Conservation (phyloP, 192 early-diverging fungal genomes). For the Coemansia sp. region DNA sequence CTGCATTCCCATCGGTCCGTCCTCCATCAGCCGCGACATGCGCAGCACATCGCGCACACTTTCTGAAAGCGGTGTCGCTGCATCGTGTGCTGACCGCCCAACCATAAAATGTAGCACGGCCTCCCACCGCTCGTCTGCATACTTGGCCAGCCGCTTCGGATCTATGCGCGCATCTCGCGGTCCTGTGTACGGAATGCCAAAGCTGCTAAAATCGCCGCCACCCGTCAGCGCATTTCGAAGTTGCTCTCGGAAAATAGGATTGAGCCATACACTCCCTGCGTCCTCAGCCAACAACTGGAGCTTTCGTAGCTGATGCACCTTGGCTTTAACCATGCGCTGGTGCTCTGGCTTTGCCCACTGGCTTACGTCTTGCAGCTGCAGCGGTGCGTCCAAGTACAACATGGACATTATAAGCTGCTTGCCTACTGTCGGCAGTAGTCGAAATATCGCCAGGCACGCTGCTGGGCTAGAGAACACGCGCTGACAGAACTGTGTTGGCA, state of each 20-base stretch:
- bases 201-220: slow-evolving; percentile 78
- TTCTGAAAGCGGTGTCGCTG: slow-evolving; percentile 61
- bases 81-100: slow-evolving; percentile 61
- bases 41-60: slow-evolving; percentile 73
- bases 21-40: slow-evolving; percentile 74
- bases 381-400: slow-evolving; percentile 69
- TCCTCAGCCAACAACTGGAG: slow-evolving; percentile 69
- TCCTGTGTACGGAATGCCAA: slow-evolving; percentile 72
- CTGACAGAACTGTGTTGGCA: slow-evolving; percentile 73
- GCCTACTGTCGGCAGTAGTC: slow-evolving; percentile 81
- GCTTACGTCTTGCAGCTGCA: slow-evolving; percentile 62
- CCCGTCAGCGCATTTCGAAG: slow-evolving; percentile 73
- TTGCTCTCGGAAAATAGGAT: slow-evolving; percentile 65
- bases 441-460: slow-evolving; percentile 89
- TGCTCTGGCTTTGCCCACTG: slow-evolving; percentile 58
- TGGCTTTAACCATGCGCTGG: slow-evolving; percentile 61
- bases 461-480: slow-evolving; percentile 85
- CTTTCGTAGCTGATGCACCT: slow-evolving; percentile 67
- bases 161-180: slow-evolving; percentile 66
- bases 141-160: slow-evolving; percentile 70
- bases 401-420: slow-evolving; percentile 90
- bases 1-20: slow-evolving; percentile 40
- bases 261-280: slow-evolving; percentile 58
- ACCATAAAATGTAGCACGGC: slow-evolving; percentile 92
- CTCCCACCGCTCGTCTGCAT: slow-evolving; percentile 87